Evolutionary conservation across 768 basidiomycete genomes (phyloP), one percentile per base, ranked within the genome.

Genomic region (Amanita rubescens): DNA sequence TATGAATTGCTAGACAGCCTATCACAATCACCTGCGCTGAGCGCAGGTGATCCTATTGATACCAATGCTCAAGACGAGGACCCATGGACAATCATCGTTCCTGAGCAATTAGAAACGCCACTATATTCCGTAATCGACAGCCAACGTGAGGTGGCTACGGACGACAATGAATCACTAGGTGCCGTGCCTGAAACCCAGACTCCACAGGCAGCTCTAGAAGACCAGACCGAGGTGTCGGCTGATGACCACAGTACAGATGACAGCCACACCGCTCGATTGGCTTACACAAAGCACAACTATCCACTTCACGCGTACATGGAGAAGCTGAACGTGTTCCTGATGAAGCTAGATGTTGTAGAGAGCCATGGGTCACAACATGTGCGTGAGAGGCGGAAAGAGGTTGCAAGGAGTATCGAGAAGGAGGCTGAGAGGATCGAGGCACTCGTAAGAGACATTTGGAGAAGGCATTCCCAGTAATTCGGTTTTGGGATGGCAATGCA

Each of bases 311-410:
- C 68, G 12, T 84, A 88, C 65, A 69, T 73, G n/a, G 80, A 89
- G 59, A 69, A 74, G 42, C 73, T 90, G 32, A 77, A 77, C 52
- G 78, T 78, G 37, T 66, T 90, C 11, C 71, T 90, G n/a, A 73
- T 77, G 43, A 74, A 74, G 57, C 77, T 90, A 10, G 88, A 90
- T 58, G 80, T 75, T 0, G 75, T 90, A 19, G 79, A 86, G 59
- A 85, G 81, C 58, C 76, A 74, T 58, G 87, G 87, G 0, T 74
- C 80, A 46, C 65, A 66, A 57, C 67, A 64, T 0, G 76, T 91
- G 6, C 68, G 87, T 44, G 68, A 69, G 27, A 65, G 59, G 55
- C 67, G 89, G 48, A 72, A 80, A 59, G 63, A 66, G 3, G 68
- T 83, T 1, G 86, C 85, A 42, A 70, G 73, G 58, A 63, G 61